Base-by-base conservation (phyloP, 805 yeast genomes). In the Candida xiaguanensis region DNA sequence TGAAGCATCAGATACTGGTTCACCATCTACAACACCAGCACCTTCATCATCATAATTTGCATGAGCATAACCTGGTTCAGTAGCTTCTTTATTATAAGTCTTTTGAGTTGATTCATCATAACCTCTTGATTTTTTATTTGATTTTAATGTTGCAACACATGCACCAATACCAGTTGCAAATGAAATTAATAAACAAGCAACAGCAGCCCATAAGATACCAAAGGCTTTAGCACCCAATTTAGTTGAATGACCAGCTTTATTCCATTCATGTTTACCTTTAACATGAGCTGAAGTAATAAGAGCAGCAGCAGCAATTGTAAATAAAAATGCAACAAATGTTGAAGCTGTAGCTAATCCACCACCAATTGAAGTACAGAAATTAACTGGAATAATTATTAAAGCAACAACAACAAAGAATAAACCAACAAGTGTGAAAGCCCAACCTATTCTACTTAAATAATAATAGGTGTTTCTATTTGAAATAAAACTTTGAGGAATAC, bases 151-250 rank as follows among this genome's bases (percentile, higher is more conserved):
- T 8, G 18, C 37, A 9, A 40, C 17, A 38, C 42, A 33, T 25
- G 39, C 35, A 16, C 36, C 41, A 26, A 43, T 36, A 5, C 38
- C 14, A 23, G 42, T 36, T 12, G 37, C 22, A 24, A 44, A 40
- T 31, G 48, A 40, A 11, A 46, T 29, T 11, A 46, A 34, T 23
- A 46, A 45, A 16, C 42, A 34, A 39, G 48, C 42, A 8, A 70
- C 70, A 5, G 75, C 56, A 3, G 54, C 50, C 95, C 95, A 85
- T 26, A 78, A 60, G 43, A 82, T 74, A 11, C 78, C 87, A 56
- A 83, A 67, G 56, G 72, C 63, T 30, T 67, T 69, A 7, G 61
- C 55, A 11, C 82, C 82, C 29, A 80, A 29, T 3, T 48, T 55
- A 2, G 83, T 68, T 13, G 40, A 13, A 14, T 58, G 53, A n/a